Conservation (phyloP, 73 alveolate genomes). For the Tetrahymena malaccensis region DNA sequence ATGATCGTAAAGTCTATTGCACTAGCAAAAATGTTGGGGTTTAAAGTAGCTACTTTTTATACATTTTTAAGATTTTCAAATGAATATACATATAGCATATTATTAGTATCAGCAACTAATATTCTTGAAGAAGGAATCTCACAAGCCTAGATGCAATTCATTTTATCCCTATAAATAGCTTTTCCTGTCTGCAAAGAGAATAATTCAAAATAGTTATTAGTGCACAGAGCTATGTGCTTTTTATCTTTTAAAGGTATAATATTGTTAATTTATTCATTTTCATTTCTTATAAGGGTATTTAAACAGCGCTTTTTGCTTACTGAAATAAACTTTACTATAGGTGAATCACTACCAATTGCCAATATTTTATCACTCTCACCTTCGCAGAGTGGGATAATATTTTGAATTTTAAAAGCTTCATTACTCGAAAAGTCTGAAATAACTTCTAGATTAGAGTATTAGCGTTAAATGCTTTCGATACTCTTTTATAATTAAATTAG, state of each 20-base stretch:
- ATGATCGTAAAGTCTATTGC: not conserved
- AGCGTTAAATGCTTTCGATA: not conserved
- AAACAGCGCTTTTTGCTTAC: not conserved
- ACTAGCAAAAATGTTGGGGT: not conserved
- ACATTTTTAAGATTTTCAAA: not conserved
- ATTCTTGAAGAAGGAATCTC: not conserved
- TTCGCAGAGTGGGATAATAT: not conserved
- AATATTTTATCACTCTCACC: not conserved
- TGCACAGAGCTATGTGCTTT: not conserved
- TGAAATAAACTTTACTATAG: not conserved
- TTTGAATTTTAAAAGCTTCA: not conserved
- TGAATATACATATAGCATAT: not conserved
- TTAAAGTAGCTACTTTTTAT: not conserved
- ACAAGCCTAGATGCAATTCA: not conserved
- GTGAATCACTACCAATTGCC: not conserved
- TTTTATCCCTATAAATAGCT: not conserved
- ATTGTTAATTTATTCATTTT: not conserved
- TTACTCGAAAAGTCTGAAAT: not conserved
- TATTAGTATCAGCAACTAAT: not conserved
- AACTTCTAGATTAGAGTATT: not conserved
- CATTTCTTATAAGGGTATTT: not conserved
- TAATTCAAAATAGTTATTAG: not conserved
- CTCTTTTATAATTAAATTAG: not conserved
- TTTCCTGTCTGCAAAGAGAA: not conserved
- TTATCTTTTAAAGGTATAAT: not conserved